Evolutionary conservation across 163 green algal genomes (phyloP).

Genomic region (Volvox carteri): DNA sequence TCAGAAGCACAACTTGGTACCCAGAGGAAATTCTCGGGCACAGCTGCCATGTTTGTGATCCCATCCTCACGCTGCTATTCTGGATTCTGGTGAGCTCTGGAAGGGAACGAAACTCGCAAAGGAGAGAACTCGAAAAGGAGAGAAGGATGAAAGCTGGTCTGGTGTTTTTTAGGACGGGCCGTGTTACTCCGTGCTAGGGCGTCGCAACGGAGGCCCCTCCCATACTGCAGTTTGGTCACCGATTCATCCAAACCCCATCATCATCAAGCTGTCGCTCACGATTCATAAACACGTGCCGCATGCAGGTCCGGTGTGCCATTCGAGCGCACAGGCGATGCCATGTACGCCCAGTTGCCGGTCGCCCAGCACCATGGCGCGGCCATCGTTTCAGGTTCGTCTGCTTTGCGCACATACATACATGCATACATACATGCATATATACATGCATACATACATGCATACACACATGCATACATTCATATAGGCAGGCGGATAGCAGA

Average conservation of each 20-base stretch:
- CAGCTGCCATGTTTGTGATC: not conserved
- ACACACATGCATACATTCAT: not conserved
- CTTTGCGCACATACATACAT: not conserved
- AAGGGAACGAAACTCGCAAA: too few relatives aligned
- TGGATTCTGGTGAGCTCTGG: not conserved
- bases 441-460: not conserved
- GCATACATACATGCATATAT: not conserved
- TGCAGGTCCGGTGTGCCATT: not conserved
- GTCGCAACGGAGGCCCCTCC: too few relatives aligned
- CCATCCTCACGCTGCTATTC: not conserved
- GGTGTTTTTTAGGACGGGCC: too few relatives aligned
- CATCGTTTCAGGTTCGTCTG: not conserved
- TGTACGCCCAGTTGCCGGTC: not conserved
- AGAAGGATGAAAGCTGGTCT: too few relatives aligned
- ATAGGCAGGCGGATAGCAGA: too few relatives aligned
- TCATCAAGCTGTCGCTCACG: not conserved
- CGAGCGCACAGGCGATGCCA: not conserved
- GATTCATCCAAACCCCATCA: not conserved
- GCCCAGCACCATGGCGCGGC: not conserved
- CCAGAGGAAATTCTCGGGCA: slow-evolving; percentile 2
- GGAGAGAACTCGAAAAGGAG: too few relatives aligned
- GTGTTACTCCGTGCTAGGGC: too few relatives aligned
- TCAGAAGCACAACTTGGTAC: too few relatives aligned
- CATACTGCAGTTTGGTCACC: not conserved
- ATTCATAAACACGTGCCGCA: not conserved